Base-by-base conservation (phyloP, 768 basidiomycete species). In the Lactarius sp. region DNA sequence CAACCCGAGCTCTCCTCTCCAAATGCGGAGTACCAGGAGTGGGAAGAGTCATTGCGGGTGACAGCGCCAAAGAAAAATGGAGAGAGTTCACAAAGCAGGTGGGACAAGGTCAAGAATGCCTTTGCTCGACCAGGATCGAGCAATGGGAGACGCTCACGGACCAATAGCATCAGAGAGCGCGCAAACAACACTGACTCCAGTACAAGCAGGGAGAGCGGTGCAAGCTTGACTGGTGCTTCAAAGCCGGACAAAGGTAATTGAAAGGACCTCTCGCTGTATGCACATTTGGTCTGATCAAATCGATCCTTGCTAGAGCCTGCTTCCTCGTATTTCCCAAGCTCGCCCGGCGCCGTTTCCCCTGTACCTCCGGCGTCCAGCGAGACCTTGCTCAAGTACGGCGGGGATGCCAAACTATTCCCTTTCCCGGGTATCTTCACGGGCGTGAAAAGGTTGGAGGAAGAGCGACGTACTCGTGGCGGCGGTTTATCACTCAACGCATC, bases 401-500 rank as follows among this genome's bases (percentile, higher is more conserved):
- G 54, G 8, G 83, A 85, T 68, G 73, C 82, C 37, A 98, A 98
- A 72, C 78, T 97, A 41, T 90, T 88, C 74, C 92, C 94, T 1
- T 94, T 96, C 81, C 92, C 92, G 31, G 92, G 91, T 46, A 87
- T 94, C 1, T 94, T 95, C 81, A 92, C 92, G 36, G 92, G 92
- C 42, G 87, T 94, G 73, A 82, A 86, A 70, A 82, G 83, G 69
- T 78, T 94, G 42, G 90, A 90, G 72, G 86, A 90, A 71, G 83
- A 89, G 69, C 57, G 67, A 49, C 80, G 85, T 56, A 84, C 79
- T 68, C 82, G 84, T 39, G 79, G 80, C 59, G 81, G 81, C 58
- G 82, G 81, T 6, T 73, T 84, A 52, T 79, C 72, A 56, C 75
- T 73, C 73, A 81, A 80, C 3, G 75, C 78, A 8, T 81, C 82